Base-by-base conservation (phyloP, 2,329 filamentous ascomycete species). In the Tetracladium maxilliforme region DNA sequence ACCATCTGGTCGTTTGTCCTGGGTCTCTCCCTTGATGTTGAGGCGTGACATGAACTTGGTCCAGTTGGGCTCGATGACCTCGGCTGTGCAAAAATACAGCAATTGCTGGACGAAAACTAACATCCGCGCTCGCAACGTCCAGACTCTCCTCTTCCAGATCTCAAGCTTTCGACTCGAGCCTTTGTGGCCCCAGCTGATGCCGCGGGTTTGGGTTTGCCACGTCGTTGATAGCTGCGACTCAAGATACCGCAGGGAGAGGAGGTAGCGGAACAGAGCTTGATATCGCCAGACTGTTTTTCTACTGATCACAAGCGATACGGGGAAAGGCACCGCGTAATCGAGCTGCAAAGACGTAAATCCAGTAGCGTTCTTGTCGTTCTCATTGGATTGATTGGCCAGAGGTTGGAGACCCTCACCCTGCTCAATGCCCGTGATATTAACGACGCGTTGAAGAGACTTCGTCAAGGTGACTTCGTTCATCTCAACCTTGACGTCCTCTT, bases 41-140 rank as follows among this genome's bases (percentile, higher is more conserved):
- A 95, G 62, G 16, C 82, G 66, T n/a, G 76, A 71, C 83, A 94
- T 94, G 32, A 98, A 70, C 23, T 74, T 78, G 36, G 83, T 73
- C 90, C 90, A 98, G 49, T 95, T 95, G 4, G 87, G 90, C 49
- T 98, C 90, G 27, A 98, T 92, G 27, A 98, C 90, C 51, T 98
- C 90, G 2, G 83, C 74, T 0, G 90, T 95, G 52, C 84, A 95
- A 47, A 93, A 98, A 51, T 95, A 98, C 6, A 94, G 66, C 19
- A 95, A 61, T 47, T 98, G 90, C 50, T 98, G 90, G 3, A 95
- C 83, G 44, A 95, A 98, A 7, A 93, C 82, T 7, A 95, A 62
- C 90, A 98, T 98, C 23, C 90, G 71, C 4, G 86, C 83, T 17
- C 90, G 70, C 29, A 98, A 54, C 4, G 83, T 94, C 76, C 83